Percentiles rank a stretch among this genome's conserved stretches.
Conservation (phyloP, 306 rosid genomes). For the Inga oerstediana region DNA sequence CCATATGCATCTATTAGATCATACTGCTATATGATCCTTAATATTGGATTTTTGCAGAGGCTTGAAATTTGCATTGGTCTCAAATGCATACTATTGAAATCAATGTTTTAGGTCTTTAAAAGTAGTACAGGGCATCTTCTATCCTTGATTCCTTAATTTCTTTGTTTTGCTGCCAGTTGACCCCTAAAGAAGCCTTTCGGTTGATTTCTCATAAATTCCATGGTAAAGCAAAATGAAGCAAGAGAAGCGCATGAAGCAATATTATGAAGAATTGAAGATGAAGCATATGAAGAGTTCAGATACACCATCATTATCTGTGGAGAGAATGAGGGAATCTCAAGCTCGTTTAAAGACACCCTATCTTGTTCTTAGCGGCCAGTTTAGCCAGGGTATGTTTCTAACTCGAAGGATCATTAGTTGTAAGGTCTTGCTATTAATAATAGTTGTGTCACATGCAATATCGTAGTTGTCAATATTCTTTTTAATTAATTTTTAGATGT, state of each 20-base stretch:
- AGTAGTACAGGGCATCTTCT: conserved; percentile 3
- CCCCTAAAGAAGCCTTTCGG: conserved; percentile 94
- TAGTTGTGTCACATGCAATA: not conserved
- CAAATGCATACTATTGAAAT: conserved; percentile 14
- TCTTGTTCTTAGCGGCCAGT: conserved; percentile 97
- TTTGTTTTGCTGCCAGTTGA: conserved; percentile 65
- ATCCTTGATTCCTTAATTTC: conserved; percentile 19
- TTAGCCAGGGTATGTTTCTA: conserved; percentile 73
- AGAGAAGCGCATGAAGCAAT: conserved; percentile 94
- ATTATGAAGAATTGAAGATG: conserved; percentile 80
- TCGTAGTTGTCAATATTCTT: not conserved
- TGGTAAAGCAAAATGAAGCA: conserved; percentile 97
- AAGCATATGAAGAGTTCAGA: conserved; percentile 95
- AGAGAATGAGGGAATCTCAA: conserved; percentile 97
- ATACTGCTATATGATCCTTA: not conserved
- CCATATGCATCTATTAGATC: not conserved
- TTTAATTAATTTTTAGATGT: not conserved
- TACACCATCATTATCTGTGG: conserved; percentile 82
- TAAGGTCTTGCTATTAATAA: not conserved
- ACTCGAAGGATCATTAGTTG: conserved; percentile 21
- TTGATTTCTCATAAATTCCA: conserved; percentile 82
- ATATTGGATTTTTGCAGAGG: not conserved
- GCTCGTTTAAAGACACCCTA: conserved; percentile 82
- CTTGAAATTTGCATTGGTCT: conserved; percentile 1
- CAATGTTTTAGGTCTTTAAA: conserved; percentile 22